phyloP scores from a whole-genome alignment of 2,329 filamentous ascomycete genomes.

The Colletotrichum sp. region DNA sequence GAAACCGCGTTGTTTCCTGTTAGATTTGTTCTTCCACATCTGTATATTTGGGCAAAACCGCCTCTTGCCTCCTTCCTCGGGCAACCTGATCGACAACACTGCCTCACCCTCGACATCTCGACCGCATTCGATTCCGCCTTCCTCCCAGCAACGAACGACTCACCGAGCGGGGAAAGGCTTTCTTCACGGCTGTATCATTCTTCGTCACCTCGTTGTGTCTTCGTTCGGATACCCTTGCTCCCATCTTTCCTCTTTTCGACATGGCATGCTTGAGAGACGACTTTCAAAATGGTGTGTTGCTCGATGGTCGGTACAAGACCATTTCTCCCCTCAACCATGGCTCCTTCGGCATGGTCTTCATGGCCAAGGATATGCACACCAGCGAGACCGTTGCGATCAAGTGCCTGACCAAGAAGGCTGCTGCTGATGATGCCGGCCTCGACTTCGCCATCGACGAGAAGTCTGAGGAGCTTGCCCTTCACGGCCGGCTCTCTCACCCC shows the following conservation, averaged over 20 bases:
- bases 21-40: conserved; percentile 9
- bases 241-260: conserved; percentile 28
- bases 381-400: conserved; percentile 91
- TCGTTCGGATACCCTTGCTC: conserved; percentile 16
- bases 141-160: background rate
- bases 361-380: conserved; percentile 80
- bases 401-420: conserved; percentile 85
- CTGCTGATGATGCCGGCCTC: conserved; percentile 62
- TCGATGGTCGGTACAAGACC: conserved; percentile 89
- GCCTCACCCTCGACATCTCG: background rate
- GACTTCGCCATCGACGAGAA: conserved; percentile 81
- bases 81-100: background rate
- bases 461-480: conserved; percentile 80
- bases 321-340: conserved; percentile 96
- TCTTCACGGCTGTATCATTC: conserved; percentile 8
- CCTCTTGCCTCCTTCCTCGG: background rate
- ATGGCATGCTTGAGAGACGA: conserved; percentile 89
- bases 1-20: conserved; percentile 24
- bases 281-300: conserved; percentile 79
- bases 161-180: background rate
- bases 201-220: conserved; percentile 1
- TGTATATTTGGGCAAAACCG: conserved; percentile 14
- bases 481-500: conserved; percentile 79
- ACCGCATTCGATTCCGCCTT: background rate
- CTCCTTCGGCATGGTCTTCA: conserved; percentile 98